Evolutionary conservation across 306 rosid genomes (phyloP).

Genomic region (Fragaria iinumae): DNA sequence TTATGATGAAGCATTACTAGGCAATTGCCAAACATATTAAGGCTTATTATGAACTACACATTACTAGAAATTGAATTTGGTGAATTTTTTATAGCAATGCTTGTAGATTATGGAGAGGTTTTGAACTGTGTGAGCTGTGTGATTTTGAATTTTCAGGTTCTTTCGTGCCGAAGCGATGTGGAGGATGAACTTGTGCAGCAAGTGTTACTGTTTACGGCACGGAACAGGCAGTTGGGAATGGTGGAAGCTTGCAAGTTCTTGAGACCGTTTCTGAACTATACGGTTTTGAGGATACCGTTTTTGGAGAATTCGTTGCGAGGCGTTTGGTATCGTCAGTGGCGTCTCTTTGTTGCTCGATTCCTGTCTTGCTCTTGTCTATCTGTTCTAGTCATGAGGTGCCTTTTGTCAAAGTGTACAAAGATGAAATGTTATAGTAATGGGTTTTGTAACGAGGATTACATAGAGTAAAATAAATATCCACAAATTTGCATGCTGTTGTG

Average conservation of each 20-base stretch:
- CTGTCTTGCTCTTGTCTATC: not conserved
- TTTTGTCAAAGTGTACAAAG: not conserved
- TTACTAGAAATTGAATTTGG: not conserved
- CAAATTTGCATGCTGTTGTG: too few species aligned
- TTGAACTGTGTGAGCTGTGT: constrained; percentile 23
- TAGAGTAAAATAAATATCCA: not conserved
- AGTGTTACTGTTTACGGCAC: constrained; percentile 59
- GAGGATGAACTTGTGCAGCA: constrained; percentile 80
- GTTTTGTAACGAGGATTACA: not conserved
- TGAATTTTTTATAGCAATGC: not conserved
- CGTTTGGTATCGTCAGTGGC: constrained; percentile 59
- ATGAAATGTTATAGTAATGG: not conserved
- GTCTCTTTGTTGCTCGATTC: constrained; percentile 68
- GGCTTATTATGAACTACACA: too few species aligned
- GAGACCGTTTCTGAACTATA: constrained; percentile 60
- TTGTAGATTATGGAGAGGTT: not conserved
- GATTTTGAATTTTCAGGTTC: constrained; percentile 37
- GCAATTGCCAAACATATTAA: too few species aligned
- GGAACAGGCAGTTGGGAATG: constrained; percentile 59
- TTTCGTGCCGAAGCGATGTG: constrained; percentile 63
- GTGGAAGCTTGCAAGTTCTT: constrained; percentile 63
- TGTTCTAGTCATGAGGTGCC: not conserved
- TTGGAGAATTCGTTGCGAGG: constrained; percentile 55
- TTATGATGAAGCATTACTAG: too few species aligned
- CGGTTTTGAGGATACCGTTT: constrained; percentile 50